Percentiles rank a stretch among this genome's conserved stretches.
phyloP scores from a whole-genome alignment of 2,329 filamentous ascomycete species.

The Clathrospora elynae region DNA sequence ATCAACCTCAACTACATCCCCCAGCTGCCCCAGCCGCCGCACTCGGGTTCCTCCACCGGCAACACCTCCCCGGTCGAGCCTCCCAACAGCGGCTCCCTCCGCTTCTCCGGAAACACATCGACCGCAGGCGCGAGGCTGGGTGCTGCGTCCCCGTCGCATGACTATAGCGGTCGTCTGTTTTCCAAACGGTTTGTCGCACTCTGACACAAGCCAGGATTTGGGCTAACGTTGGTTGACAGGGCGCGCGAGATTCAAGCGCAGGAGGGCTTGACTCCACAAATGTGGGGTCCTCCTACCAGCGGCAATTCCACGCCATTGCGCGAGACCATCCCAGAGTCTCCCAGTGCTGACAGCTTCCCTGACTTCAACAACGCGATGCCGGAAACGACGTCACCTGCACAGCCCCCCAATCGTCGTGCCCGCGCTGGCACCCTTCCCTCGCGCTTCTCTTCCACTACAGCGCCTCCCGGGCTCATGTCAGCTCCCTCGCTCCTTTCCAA shows the following conservation, averaged over 20 bases:
- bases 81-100: constrained; percentile 64
- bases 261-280: constrained; percentile 76
- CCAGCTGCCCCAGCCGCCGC: constrained; percentile 68
- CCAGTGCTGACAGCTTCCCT: constrained; percentile 88
- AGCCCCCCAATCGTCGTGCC: constrained; percentile 73
- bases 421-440: constrained; percentile 96
- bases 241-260: constrained; percentile 96
- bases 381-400: constrained; percentile 62
- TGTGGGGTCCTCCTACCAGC: constrained; percentile 94
- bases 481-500: constrained; percentile 67
- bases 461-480: constrained; percentile 62
- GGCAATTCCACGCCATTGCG: constrained; percentile 94
- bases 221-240: constrained; percentile 57
- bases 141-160: constrained; percentile 95
- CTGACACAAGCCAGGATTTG: constrained; percentile 36
- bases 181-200: constrained; percentile 78
- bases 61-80: constrained; percentile 81
- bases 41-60: constrained; percentile 79
- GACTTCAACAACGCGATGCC: constrained; percentile 78
- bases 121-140: constrained; percentile 72
- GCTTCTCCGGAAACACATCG: constrained; percentile 74
- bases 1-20: constrained; percentile 82
- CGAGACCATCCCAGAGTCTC: constrained; percentile 96
- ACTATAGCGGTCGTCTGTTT: constrained; percentile 77
- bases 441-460: constrained; percentile 79